Percentiles rank a stretch among this genome's conserved stretches.
Conservation (phyloP, 371 early-diverging fungal species). For the Apophysomyces elegans region DNA sequence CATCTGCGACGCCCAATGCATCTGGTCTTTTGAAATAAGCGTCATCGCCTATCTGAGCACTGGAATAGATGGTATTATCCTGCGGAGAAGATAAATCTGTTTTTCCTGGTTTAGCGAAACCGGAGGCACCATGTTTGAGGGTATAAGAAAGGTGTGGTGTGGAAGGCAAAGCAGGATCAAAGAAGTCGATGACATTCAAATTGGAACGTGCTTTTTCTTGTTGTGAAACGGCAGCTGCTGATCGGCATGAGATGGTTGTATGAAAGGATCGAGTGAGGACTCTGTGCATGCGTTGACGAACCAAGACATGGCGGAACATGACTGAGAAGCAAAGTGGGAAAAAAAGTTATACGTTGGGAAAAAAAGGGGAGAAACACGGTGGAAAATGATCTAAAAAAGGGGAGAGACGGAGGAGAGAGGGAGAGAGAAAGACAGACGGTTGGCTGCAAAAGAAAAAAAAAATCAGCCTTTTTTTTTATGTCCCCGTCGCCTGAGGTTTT, state of each 20-base stretch:
- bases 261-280: neutral
- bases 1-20: conserved; percentile 84
- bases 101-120: conserved; percentile 73
- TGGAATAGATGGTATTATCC: conserved; percentile 79
- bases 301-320: conserved; percentile 5
- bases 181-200: conserved; percentile 51
- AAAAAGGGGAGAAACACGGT: no score
- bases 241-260: conserved; percentile 1
- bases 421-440: neutral
- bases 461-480: neutral
- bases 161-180: conserved; percentile 41
- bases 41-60: conserved; percentile 82
- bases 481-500: no score
- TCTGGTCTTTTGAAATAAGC: conserved; percentile 79
- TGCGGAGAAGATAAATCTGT: conserved; percentile 40
- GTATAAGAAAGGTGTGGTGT: conserved; percentile 48
- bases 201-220: conserved; percentile 32
- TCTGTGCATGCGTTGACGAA: neutral
- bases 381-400: neutral
- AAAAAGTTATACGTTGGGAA: neutral
- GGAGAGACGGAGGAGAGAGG: neutral
- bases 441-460: conserved; percentile 5
- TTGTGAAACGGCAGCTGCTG: conserved; percentile 34
- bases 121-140: conserved; percentile 76
- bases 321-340: neutral